Evolutionary conservation across 2,329 filamentous ascomycete genomes (phyloP).

Genomic region (Monosporascus sp.): DNA sequence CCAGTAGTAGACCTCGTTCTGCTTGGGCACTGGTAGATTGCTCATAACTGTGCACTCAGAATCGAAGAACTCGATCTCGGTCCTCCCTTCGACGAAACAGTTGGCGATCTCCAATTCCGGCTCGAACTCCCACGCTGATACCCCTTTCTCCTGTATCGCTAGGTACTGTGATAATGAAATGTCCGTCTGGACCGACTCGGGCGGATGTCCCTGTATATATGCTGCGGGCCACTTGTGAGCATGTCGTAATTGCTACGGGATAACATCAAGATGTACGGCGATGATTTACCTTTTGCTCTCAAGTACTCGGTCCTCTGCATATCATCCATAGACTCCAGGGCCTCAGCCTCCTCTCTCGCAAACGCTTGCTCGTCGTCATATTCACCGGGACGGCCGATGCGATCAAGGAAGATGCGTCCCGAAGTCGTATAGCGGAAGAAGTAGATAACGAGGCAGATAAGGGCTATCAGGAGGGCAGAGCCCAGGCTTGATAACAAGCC

Average conservation of each 20-base stretch:
- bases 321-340: conserved; percentile 93
- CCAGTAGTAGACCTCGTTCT: conserved; percentile 99
- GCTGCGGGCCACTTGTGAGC: conserved; percentile 45
- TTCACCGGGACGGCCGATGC: conserved; percentile 87
- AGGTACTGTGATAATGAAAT: conserved; percentile 97
- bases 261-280: background rate
- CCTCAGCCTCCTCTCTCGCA: conserved; percentile 87
- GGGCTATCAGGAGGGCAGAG: conserved; percentile 76
- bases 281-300: conserved; percentile 75
- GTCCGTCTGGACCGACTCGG: conserved; percentile 91
- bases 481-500: conserved; percentile 92
- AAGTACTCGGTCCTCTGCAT: conserved; percentile 84
- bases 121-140: conserved; percentile 99
- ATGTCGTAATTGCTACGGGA: conserved; percentile 2
- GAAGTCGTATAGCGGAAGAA: conserved; percentile 88
- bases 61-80: conserved; percentile 98
- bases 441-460: conserved; percentile 78
- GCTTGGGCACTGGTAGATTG: conserved; percentile 94
- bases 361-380: conserved; percentile 98
- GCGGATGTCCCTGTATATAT: conserved; percentile 88
- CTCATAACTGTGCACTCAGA: conserved; percentile 96
- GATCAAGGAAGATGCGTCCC: conserved; percentile 87
- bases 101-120: conserved; percentile 98
- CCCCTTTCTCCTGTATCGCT: conserved; percentile 97
- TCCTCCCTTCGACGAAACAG: conserved; percentile 93